Evolutionary conservation across 345 rosid species (phyloP), one percentile per base, ranked within the genome.

Genomic region (Abelmoschus esculentus): DNA sequence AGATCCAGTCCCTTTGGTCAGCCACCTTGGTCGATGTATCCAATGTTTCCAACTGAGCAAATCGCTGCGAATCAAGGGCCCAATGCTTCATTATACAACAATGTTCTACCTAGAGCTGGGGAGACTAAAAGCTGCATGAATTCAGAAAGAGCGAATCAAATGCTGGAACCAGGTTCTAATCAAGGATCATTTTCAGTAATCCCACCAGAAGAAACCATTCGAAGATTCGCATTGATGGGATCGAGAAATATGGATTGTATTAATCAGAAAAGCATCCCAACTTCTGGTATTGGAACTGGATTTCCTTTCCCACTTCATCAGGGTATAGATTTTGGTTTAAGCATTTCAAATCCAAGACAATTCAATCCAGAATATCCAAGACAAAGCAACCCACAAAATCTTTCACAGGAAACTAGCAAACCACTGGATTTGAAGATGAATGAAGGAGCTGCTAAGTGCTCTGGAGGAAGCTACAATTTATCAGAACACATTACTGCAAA

Each of bases 11-110:
- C 82, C 70, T 70, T 67, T 12, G 14, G 38, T 38, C 81, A 69
- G 62, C 69, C 38, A 29, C 73, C 84, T 71, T 73, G 81, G 50
- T 79, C 86, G n/a, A 73, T 78, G 83, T 73, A 75, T 57, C 61
- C 68, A 63, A 73, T 77, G 14, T 70, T 82, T 36, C 53, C 71
- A 54, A 50, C 67, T 3, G 74, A 75, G 10, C 53, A 73, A 18
- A 50, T 34, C 5, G 58, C 31, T 18, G 59, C 77, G 5, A 81
- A 61, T 72, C 72, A 74, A 42, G 58, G 72, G 73, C 76, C 67
- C 28, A 80, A 83, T 49, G 61, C 75, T 31, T 61, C 78, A 29
- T 59, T 76, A 56, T 75, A 73, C 62, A 70, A 75, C 70, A 66
- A 61, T 67, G 49, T 68, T 42, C 81, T 75, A 71, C 79, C 80